Percentiles rank a stretch among this genome's conserved stretches.
Evolutionary conservation across 306 rosid species (phyloP).

Genomic region (Gastrolobium bilobum): DNA sequence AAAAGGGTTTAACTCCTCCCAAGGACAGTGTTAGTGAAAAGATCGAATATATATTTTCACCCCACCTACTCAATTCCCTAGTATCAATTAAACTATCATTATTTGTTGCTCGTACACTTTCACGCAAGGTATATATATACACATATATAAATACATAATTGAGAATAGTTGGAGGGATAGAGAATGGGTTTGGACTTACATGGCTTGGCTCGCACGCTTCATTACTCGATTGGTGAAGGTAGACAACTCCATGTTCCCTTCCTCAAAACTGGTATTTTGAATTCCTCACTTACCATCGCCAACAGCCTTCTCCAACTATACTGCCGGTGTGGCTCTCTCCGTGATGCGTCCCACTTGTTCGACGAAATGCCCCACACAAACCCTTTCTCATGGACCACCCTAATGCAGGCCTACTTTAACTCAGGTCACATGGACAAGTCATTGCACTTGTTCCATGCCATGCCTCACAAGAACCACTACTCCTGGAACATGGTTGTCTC

Average conservation of each 20-base stretch:
- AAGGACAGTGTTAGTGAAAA: too few relatives aligned
- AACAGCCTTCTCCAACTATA: constrained; percentile 80
- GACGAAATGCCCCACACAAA: constrained; percentile 73
- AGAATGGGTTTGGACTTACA: constrained; percentile 55
- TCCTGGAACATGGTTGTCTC: constrained; percentile 73
- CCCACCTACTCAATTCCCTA: too few relatives aligned
- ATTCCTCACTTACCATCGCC: constrained; percentile 54
- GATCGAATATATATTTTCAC: too few relatives aligned
- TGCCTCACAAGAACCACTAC: constrained; percentile 68
- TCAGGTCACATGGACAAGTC: constrained; percentile 59
- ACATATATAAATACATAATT: too few relatives aligned
- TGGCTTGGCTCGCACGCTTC: constrained; percentile 59
- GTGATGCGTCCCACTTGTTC: constrained; percentile 61
- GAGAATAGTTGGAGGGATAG: background rate
- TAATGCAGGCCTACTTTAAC: constrained; percentile 66
- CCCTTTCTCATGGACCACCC: constrained; percentile 73
- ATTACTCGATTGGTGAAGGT: constrained; percentile 50
- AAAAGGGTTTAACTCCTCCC: too few relatives aligned
- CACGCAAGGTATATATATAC: too few relatives aligned
- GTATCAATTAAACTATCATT: too few relatives aligned
- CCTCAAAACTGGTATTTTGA: constrained; percentile 68
- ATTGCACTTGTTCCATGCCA: constrained; percentile 61
- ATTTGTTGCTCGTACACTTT: too few relatives aligned
- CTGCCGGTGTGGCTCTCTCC: constrained; percentile 50
- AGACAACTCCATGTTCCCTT: constrained; percentile 68